Evolutionary conservation across 2,329 filamentous ascomycete species (phyloP), one percentile per base, ranked within the genome.

Genomic region (Fusarium continuum): DNA sequence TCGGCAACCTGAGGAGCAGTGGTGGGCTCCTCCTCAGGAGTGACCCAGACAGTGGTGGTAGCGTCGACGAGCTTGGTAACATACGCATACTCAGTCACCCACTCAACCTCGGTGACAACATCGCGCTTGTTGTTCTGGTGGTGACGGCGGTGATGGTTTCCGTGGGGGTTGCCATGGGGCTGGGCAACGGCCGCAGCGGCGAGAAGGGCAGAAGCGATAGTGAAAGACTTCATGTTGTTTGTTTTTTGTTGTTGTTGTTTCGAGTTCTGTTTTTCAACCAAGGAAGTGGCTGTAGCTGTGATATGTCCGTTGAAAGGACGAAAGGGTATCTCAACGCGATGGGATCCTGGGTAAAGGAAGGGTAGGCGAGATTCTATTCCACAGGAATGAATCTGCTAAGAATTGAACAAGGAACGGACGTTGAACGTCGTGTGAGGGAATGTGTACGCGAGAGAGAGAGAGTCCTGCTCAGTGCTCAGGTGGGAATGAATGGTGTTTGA

Each of bases 31-130:
- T 69, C 65, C 54, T 70, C 71, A 11, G 79, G 77, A 20, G 72
- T 73, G 70, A 84, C 67, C 67, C 75, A 79, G 70, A 78, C 60
- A 50, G 83, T 86, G 67, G 79, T 77, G 63, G 77, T 80, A 29
- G 77, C 75, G 65, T 85, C 83, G 50, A 85, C 71, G 45, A 78
- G 54, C 74, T 82, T 73, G 55, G 82, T 81, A 59, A 86, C 77
- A 43, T 72, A 75, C 62, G 71, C 80, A 4, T 78, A 79, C 66
- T 82, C 79, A 7, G 80, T 83, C 65, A 84, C 81, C 77, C 80
- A 84, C 68, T 80, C 80, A 48, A 78, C 78, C 68, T 81, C 78
- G 35, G 81, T 83, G 64, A 83, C 78, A 13, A 83, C 55, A 17
- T 72, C 79, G 45, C 76, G 75, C 62, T 74, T 74, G 56, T 65